These are phyloP conservation scores for Pseudotulostoma volvatum DNA, from an alignment of 495 filamentous ascomycete genomes.

Conservation along the genomic window DNA sequence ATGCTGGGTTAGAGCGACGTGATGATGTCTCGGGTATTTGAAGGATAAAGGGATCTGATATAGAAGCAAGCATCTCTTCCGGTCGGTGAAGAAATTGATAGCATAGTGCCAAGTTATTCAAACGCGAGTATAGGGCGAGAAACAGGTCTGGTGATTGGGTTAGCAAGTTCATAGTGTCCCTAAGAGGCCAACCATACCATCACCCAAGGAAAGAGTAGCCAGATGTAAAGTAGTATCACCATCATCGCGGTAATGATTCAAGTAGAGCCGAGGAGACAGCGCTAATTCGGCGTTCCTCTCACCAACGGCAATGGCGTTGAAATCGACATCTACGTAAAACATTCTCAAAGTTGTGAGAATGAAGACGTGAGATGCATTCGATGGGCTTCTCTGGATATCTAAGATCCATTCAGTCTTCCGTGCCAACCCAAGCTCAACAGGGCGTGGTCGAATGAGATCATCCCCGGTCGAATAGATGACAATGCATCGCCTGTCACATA, in stretches of 20 bases:
- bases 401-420: slow-evolving; percentile 37
- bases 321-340: slow-evolving; percentile 22
- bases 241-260: slow-evolving; percentile 30
- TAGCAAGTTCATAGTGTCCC: slow-evolving; percentile 1
- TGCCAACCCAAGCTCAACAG: slow-evolving; percentile 21
- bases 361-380: slow-evolving; percentile 34
- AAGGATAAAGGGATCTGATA: slow-evolving; percentile 28
- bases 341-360: slow-evolving; percentile 36
- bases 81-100: slow-evolving; percentile 21
- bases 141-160: slow-evolving; percentile 9
- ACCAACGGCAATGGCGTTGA: neutral
- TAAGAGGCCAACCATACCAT: slow-evolving; percentile 12
- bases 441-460: slow-evolving; percentile 7
- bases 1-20: slow-evolving; percentile 3
- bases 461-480: slow-evolving; percentile 23
- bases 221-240: slow-evolving; percentile 30
- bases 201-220: slow-evolving; percentile 14
- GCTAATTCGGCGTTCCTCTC: slow-evolving; percentile 4
- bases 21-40: too few species aligned
- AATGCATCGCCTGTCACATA: slow-evolving; percentile 27
- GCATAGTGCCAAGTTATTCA: slow-evolving; percentile 19
- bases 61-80: slow-evolving; percentile 8
- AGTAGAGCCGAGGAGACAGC: slow-evolving; percentile 18
- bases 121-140: slow-evolving; percentile 28
- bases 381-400: slow-evolving; percentile 29